These are phyloP conservation scores for Micromonas commoda DNA, from an alignment of 139 green algal genomes.

Conservation along the genomic window DNA sequence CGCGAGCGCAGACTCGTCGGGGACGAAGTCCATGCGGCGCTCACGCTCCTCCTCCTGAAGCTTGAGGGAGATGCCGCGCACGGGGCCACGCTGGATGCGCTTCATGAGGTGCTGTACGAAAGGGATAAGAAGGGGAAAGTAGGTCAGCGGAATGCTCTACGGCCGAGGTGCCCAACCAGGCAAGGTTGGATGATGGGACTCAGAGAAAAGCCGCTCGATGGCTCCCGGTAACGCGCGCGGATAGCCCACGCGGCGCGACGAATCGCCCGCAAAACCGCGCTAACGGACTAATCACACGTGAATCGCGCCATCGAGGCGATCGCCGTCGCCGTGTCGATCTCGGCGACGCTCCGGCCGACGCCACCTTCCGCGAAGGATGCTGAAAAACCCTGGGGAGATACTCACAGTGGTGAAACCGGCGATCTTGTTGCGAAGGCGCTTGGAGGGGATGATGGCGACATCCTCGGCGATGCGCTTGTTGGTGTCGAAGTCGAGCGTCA, in stretches of 20 bases:
- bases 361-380: not conserved
- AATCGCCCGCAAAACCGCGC: too few relatives aligned
- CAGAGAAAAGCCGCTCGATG: not conserved
- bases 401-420: constrained; percentile 90
- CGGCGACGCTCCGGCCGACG: too few relatives aligned
- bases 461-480: constrained; percentile 96
- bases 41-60: constrained; percentile 99
- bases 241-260: not conserved
- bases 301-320: too few relatives aligned
- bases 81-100: constrained; percentile 96
- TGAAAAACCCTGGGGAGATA: not conserved
- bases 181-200: too few relatives aligned
- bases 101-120: constrained; percentile 96
- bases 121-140: constrained; percentile 1
- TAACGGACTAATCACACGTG: too few relatives aligned
- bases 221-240: not conserved
- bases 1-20: constrained; percentile 92
- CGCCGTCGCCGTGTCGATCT: too few relatives aligned
- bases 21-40: constrained; percentile 98
- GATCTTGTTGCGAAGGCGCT: constrained; percentile 98
- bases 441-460: constrained; percentile 89
- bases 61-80: constrained; percentile 99
- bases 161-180: too few relatives aligned
- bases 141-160: too few relatives aligned
- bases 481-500: constrained; percentile 91